These are phyloP conservation scores for Serendipita vermifera DNA, from an alignment of 768 basidiomycete species.

Conservation along the genomic window DNA sequence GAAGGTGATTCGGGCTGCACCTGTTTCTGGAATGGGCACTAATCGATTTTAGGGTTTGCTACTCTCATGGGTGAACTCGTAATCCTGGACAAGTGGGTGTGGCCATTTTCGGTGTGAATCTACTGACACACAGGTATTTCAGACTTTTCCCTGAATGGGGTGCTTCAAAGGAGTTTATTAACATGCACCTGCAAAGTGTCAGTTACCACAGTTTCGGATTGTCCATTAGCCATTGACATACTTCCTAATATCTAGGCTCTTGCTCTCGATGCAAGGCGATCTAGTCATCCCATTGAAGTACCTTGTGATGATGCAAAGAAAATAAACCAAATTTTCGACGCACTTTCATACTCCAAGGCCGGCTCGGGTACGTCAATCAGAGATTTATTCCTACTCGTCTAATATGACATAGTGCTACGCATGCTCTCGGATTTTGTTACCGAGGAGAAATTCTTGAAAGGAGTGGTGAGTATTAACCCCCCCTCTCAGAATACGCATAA, in stretches of 20 bases:
- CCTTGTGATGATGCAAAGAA: constrained; percentile 75
- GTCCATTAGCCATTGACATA: too few species aligned
- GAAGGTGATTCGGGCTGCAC: constrained; percentile 40
- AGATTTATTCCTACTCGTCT: not conserved
- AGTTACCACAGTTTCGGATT: not conserved
- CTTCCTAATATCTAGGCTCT: constrained; percentile 37
- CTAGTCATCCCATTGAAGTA: constrained; percentile 88
- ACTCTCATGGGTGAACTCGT: constrained; percentile 82
- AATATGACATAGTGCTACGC: constrained; percentile 56
- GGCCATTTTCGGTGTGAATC: not conserved
- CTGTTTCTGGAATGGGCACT: not conserved
- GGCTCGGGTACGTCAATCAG: constrained; percentile 44
- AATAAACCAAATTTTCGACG: constrained; percentile 87
- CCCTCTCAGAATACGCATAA: too few species aligned
- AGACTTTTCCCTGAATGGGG: constrained; percentile 80
- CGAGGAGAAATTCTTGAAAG: constrained; percentile 73
- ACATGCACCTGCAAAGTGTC: constrained; percentile 47
- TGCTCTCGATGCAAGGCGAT: constrained; percentile 65
- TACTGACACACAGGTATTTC: constrained; percentile 40
- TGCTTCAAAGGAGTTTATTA: constrained; percentile 67
- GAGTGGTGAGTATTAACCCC: constrained; percentile 33
- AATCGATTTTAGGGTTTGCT: constrained; percentile 49
- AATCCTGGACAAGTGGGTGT: constrained; percentile 44
- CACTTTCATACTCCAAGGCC: constrained; percentile 75
- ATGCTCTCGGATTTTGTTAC: constrained; percentile 87